Conservation (phyloP, 306 rosid genomes). For the Prunus kanzakura region DNA sequence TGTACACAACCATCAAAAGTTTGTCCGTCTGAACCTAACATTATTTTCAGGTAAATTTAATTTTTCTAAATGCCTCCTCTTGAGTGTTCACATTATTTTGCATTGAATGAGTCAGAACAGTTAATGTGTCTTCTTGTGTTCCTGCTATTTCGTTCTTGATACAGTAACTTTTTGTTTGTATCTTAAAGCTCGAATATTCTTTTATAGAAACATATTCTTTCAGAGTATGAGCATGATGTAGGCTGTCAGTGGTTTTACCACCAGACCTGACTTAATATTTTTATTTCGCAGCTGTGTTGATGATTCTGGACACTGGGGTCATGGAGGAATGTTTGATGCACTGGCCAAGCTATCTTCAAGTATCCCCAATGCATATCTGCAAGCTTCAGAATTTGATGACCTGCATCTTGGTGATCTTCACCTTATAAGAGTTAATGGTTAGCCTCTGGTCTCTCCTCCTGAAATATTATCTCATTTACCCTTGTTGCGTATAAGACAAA, state of each 20-base stretch:
- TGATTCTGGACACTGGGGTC: slow-evolving; percentile 91
- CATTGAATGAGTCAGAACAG: not conserved
- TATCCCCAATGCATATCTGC: slow-evolving; percentile 70
- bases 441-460: slow-evolving; percentile 19
- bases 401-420: slow-evolving; percentile 95
- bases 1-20: slow-evolving; percentile 66
- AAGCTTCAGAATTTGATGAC: slow-evolving; percentile 79
- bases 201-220: not conserved
- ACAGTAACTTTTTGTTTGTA: not conserved
- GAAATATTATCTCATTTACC: not conserved
- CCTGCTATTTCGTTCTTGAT: not conserved
- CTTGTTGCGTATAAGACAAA: not conserved
- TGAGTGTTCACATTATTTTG: not conserved
- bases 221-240: not conserved
- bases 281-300: slow-evolving; percentile 70
- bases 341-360: slow-evolving; percentile 60
- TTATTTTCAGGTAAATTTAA: slow-evolving; percentile 63
- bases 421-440: slow-evolving; percentile 71
- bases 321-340: slow-evolving; percentile 90
- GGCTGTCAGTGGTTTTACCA: slow-evolving; percentile 3
- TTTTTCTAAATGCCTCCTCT: not conserved
- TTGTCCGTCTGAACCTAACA: slow-evolving; percentile 58
- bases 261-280: slow-evolving; percentile 3
- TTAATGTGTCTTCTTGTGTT: not conserved
- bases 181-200: not conserved